A percentile compares a stretch with the other conserved stretches of the same genome.
Evolutionary conservation across 306 rosid species (phyloP).

Genomic region (Sindora glabra): DNA sequence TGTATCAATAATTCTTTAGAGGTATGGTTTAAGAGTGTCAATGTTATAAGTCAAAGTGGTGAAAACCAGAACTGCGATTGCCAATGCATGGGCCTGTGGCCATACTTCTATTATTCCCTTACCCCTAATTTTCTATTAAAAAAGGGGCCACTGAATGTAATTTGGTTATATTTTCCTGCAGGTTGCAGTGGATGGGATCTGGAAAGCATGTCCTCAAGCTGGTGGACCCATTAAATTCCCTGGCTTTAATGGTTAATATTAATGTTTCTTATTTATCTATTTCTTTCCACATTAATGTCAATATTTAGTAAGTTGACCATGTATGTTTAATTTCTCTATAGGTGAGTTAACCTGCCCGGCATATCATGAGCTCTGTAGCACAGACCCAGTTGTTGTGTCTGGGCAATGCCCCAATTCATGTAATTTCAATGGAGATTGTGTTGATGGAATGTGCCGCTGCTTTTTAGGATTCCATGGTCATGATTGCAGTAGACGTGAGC

Average conservation of each 20-base stretch:
- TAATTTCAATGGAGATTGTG: conserved; percentile 85
- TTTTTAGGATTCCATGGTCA: conserved; percentile 74
- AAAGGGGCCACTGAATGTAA: background rate
- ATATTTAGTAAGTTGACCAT: conserved; percentile 1
- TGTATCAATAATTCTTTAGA: conserved; percentile 71
- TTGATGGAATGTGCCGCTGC: conserved; percentile 84
- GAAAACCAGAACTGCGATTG: too few relatives aligned
- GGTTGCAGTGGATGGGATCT: conserved; percentile 91
- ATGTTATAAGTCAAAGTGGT: too few relatives aligned
- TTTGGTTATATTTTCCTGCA: conserved; percentile 19
- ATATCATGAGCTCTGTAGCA: conserved; percentile 75
- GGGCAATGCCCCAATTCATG: conserved; percentile 73
- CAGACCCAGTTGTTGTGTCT: conserved; percentile 32
- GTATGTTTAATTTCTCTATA: conserved; percentile 19
- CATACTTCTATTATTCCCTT: too few relatives aligned
- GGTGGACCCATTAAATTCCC: conserved; percentile 84
- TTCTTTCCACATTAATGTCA: background rate
- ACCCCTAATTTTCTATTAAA: too few relatives aligned
- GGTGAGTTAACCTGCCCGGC: conserved; percentile 88
- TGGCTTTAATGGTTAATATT: conserved; percentile 65
- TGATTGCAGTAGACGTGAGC: conserved; percentile 83
- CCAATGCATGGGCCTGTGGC: too few relatives aligned
- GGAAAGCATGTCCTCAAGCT: conserved; percentile 80
- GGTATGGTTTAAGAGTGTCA: conserved; percentile 39
- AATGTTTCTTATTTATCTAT: conserved; percentile 7